These are phyloP conservation scores for Jackrogersella minutella DNA, from an alignment of 495 filamentous ascomycete genomes.

Conservation along the genomic window DNA sequence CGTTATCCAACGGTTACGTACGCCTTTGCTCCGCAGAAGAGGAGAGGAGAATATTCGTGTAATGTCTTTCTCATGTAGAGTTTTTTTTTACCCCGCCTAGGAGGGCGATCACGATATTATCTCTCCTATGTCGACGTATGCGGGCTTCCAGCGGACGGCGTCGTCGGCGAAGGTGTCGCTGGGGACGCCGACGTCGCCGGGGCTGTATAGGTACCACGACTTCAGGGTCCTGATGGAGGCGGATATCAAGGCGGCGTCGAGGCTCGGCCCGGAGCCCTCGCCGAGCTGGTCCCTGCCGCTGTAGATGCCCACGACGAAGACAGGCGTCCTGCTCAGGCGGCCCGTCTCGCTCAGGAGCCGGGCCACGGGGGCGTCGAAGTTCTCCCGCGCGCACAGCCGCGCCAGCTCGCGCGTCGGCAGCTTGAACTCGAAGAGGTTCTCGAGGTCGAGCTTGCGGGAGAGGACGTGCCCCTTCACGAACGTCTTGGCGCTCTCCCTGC, in stretches of 20 bases:
- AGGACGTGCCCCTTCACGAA: conserved; percentile 88
- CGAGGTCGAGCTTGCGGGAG: conserved; percentile 77
- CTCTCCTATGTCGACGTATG: conserved; percentile 88
- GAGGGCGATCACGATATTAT: conserved; percentile 68
- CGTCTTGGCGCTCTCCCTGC: conserved; percentile 69
- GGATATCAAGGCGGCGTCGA: conserved; percentile 77
- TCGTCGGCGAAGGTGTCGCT: conserved; percentile 74
- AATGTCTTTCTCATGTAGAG: not conserved
- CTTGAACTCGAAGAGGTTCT: conserved; percentile 80
- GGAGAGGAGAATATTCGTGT: not conserved
- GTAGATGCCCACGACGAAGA: conserved; percentile 95
- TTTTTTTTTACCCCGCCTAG: no score
- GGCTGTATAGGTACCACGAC: conserved; percentile 95
- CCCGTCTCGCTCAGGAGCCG: conserved; percentile 89
- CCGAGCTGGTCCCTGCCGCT: conserved; percentile 87
- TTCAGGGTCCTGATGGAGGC: conserved; percentile 87
- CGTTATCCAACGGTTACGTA: conserved; percentile 17
- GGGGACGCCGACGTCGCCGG: conserved; percentile 72
- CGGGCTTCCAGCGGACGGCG: conserved; percentile 77
- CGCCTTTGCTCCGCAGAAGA: conserved; percentile 6
- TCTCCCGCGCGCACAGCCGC: conserved; percentile 82
- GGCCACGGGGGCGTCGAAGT: conserved; percentile 87
- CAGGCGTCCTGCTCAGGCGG: conserved; percentile 78
- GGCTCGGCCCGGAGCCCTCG: conserved; percentile 77
- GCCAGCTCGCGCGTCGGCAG: conserved; percentile 82